Evolutionary conservation across 1,284 basidiomycete genomes (phyloP).

Genomic region (Taiwanofungus camphoratus): DNA sequence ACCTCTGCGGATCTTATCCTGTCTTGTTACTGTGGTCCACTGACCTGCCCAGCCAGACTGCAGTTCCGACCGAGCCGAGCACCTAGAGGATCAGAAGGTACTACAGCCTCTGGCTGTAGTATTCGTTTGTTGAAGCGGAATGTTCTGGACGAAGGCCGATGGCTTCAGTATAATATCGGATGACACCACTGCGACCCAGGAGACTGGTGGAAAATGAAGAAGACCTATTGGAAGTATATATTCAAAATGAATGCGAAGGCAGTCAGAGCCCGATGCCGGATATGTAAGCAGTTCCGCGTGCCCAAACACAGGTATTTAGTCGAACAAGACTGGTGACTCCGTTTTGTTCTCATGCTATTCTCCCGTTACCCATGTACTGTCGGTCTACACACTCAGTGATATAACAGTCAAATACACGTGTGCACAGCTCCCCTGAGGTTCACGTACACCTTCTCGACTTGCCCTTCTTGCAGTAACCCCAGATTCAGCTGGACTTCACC

Average conservation of each 20-base stretch:
- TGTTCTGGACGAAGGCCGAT: constrained; percentile 16
- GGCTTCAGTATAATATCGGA: constrained; percentile 16
- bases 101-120: constrained; percentile 14
- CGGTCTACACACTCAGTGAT: too few relatives aligned
- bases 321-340: constrained; percentile 6
- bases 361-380: too few relatives aligned
- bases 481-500: constrained; percentile 20
- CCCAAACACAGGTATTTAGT: constrained; percentile 17
- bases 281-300: constrained; percentile 14
- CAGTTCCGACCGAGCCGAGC: constrained; percentile 1
- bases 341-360: too few relatives aligned
- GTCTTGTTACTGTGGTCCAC: constrained; percentile 3
- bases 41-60: background rate
- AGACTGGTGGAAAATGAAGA: constrained; percentile 18
- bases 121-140: constrained; percentile 15
- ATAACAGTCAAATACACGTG: too few relatives aligned
- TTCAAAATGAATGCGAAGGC: constrained; percentile 19
- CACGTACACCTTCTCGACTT: constrained; percentile 19
- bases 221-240: constrained; percentile 15
- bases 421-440: constrained; percentile 17
- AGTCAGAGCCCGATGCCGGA: constrained; percentile 17
- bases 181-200: constrained; percentile 1
- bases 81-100: constrained; percentile 14
- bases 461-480: constrained; percentile 13
- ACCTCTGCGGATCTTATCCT: constrained; percentile 12